phyloP scores from a whole-genome alignment of 345 rosid species.

The Boechera retrofracta region DNA sequence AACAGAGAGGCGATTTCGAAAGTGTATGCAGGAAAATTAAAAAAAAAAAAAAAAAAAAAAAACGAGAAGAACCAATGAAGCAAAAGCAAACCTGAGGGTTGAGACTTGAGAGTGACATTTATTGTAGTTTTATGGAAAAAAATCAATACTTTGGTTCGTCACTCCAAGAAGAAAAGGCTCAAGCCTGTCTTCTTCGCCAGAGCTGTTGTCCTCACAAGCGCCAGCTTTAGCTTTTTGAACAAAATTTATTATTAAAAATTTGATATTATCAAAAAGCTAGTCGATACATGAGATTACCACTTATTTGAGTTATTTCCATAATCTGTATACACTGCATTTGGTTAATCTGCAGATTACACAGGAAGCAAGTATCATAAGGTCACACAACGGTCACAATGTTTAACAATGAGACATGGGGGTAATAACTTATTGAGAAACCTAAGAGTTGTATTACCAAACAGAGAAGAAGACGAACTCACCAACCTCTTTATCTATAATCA shows the following conservation, averaged over 20 bases:
- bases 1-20: conserved; percentile 42
- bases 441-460: conserved; percentile 18
- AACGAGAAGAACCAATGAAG: conserved; percentile 45
- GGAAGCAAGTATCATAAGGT: conserved; percentile 1
- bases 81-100: conserved; percentile 35
- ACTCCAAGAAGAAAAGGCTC: conserved; percentile 19
- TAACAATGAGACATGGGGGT: background rate
- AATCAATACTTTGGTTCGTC: conserved; percentile 31
- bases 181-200: conserved; percentile 30
- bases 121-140: conserved; percentile 22
- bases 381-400: background rate
- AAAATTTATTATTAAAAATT: background rate
- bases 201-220: conserved; percentile 29
- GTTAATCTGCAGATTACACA: background rate
- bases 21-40: conserved; percentile 18
- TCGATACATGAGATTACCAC: conserved; percentile 13
- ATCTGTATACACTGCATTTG: background rate
- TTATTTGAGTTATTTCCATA: conserved; percentile 10
- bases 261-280: conserved; percentile 24
- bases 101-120: conserved; percentile 41
- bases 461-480: conserved; percentile 33
- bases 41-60: conserved; percentile 19
- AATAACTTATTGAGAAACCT: background rate
- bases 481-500: conserved; percentile 39
- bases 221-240: conserved; percentile 16